Evolutionary conservation across 1,284 basidiomycete species (phyloP), one percentile per base, ranked within the genome.

Genomic region (Leccinum angustisporum): DNA sequence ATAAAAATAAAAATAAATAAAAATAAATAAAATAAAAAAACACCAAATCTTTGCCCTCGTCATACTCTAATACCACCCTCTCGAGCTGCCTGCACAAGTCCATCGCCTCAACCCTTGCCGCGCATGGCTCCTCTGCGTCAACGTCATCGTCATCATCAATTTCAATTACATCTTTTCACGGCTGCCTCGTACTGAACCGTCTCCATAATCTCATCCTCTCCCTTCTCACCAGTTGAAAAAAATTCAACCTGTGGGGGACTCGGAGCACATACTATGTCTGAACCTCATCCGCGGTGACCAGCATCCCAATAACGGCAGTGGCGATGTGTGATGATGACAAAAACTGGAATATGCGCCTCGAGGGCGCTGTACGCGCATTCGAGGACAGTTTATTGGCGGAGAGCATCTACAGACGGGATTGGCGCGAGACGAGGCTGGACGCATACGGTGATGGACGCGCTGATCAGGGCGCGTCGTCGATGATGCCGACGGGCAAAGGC

Each of bases 341-440:
- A n/a, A n/a, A n/a, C n/a, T n/a, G n/a, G n/a, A 65, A 65, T 51
- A 65, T 60, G 16, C 68, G 74, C 46, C 71, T 77, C 25, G 80
- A 84, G 61, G 77, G 78, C 14, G 80, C 80, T 54, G 65, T 85
- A 13, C 77, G 80, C n/a, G 75, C 79, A 13, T 87, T 91, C 65
- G 86, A 90, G 68, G 90, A 91, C 64, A 83, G 83, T 1, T 66
- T 88, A 5, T 78, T 80, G 1, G 75, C 79, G 0, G 89, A 92
- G 68, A 86, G 80, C 61, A 67, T 91, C 2, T 91, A 90, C 72
- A 79, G 81, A 62, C 80, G 90, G 25, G 90, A 92, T 71, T 92
- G 88, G 88, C 79, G 87, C 38, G 90, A 91, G 74, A 83, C 85
- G 13, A 74, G 83, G n/a, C 64, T 81, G 36, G 63, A 68, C 4